A percentile compares a stretch with the other conserved stretches of the same genome.
Conservation (phyloP, 208 protist species). For the Wallacemonas rigidus region DNA sequence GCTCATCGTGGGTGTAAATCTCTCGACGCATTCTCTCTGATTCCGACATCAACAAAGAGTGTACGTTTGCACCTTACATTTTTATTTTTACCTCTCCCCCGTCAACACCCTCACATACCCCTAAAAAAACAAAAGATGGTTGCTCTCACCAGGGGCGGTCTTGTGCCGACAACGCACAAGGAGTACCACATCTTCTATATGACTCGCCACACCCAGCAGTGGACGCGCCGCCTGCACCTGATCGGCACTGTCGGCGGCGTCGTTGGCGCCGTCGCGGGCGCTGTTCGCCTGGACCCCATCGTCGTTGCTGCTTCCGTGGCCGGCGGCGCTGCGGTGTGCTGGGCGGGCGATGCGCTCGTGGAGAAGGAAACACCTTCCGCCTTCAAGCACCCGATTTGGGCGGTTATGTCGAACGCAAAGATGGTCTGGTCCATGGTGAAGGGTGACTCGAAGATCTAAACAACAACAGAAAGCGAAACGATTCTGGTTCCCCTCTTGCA, state of each 20-base stretch:
- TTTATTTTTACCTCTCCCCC: slow-evolving; percentile 25
- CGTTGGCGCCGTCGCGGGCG: slow-evolving; percentile 10
- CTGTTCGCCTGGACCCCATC: background rate
- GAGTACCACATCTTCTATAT: slow-evolving; percentile 50
- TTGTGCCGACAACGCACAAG: slow-evolving; percentile 25
- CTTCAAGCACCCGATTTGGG: slow-evolving; percentile 39
- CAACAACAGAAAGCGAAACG: background rate
- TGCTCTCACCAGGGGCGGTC: slow-evolving; percentile 12
- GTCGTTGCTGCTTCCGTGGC: background rate
- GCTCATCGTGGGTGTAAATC: too few species aligned
- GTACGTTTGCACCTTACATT: too few species aligned
- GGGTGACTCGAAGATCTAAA: slow-evolving; percentile 25
- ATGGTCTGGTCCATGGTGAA: slow-evolving; percentile 33
- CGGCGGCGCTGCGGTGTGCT: slow-evolving; percentile 23
- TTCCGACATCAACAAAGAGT: too few species aligned
- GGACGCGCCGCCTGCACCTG: slow-evolving; percentile 36
- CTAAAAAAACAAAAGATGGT: slow-evolving; percentile 10
- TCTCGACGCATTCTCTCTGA: too few species aligned
- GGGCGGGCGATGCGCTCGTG: slow-evolving; percentile 32
- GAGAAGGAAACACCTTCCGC: slow-evolving; percentile 35
- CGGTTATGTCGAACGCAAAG: slow-evolving; percentile 26
- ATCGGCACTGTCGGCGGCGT: slow-evolving; percentile 19
- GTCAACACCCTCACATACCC: background rate
- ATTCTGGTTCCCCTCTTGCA: too few species aligned
- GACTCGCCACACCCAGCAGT: slow-evolving; percentile 29